These are phyloP conservation scores for Ceratocystis ficicola DNA, from an alignment of 2,329 filamentous ascomycete species.

Conservation along the genomic window DNA sequence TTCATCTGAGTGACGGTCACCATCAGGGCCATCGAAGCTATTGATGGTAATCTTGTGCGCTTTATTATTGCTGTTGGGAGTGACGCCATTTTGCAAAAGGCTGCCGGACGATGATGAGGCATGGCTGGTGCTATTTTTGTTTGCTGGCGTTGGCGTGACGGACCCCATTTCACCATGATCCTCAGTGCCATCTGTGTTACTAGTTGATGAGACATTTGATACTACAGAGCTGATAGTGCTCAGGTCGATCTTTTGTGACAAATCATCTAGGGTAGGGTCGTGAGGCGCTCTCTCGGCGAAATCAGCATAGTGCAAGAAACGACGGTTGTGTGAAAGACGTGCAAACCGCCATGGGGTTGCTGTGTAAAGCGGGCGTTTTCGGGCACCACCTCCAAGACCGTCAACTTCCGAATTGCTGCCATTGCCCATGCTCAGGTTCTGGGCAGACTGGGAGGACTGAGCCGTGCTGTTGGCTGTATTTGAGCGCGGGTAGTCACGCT, in stretches of 20 bases:
- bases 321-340: slow-evolving; percentile 77
- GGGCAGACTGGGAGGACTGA: not conserved
- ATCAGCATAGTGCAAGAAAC: slow-evolving; percentile 80
- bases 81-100: slow-evolving; percentile 4
- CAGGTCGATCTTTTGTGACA: slow-evolving; percentile 76
- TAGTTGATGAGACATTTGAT: slow-evolving; percentile 70
- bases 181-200: slow-evolving; percentile 38
- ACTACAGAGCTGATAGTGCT: slow-evolving; percentile 82
- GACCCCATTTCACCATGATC: slow-evolving; percentile 29
- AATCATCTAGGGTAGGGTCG: slow-evolving; percentile 58
- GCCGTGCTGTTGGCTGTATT: slow-evolving; percentile 32
- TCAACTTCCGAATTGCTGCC: slow-evolving; percentile 12
- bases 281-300: slow-evolving; percentile 54
- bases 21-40: slow-evolving; percentile 44
- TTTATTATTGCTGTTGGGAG: slow-evolving; percentile 26
- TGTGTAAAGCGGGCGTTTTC: slow-evolving; percentile 33
- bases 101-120: not conserved
- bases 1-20: slow-evolving; percentile 42
- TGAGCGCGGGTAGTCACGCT: slow-evolving; percentile 33
- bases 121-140: not conserved
- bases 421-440: slow-evolving; percentile 19
- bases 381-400: slow-evolving; percentile 21
- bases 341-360: slow-evolving; percentile 66
- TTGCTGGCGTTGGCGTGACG: slow-evolving; percentile 8
- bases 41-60: slow-evolving; percentile 88